phyloP scores from a whole-genome alignment of 495 filamentous ascomycete species.

The Cetradonia linearis region DNA sequence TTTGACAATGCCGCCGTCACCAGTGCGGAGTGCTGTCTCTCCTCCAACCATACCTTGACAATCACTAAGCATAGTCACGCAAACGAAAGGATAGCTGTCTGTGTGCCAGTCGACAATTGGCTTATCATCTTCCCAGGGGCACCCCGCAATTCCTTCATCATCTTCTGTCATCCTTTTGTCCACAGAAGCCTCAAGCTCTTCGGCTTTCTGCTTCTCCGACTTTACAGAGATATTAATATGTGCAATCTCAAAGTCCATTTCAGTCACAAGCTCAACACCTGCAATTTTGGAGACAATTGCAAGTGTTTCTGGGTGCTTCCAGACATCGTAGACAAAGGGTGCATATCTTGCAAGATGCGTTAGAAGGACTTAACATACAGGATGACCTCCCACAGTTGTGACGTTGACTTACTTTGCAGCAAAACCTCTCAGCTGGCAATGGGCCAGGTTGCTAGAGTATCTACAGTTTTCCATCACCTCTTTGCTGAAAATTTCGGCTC shows the following conservation, averaged over 20 bases:
- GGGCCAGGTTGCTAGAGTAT: conserved; percentile 53
- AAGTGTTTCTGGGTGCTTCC: conserved; percentile 56
- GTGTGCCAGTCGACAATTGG: conserved; percentile 64
- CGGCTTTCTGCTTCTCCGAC: conserved; percentile 42
- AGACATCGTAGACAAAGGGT: conserved; percentile 60
- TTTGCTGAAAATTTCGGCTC: conserved; percentile 51
- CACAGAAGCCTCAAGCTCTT: conserved; percentile 33
- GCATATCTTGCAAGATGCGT: conserved; percentile 37
- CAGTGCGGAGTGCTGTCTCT: conserved; percentile 57
- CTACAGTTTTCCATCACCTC: conserved; percentile 56
- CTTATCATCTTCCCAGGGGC: conserved; percentile 49
- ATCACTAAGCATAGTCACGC: conserved; percentile 67
- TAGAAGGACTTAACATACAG: neutral
- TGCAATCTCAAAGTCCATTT: conserved; percentile 64
- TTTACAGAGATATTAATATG: conserved; percentile 62
- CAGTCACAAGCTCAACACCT: conserved; percentile 62
- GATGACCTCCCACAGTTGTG: neutral
- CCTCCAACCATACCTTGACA: conserved; percentile 60
- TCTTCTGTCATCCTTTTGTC: conserved; percentile 34
- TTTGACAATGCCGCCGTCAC: conserved; percentile 52
- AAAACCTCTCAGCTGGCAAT: conserved; percentile 59
- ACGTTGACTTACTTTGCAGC: conserved; percentile 47
- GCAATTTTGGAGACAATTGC: conserved; percentile 57
- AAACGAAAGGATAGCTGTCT: conserved; percentile 69
- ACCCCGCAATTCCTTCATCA: conserved; percentile 42